Conservation (phyloP, 345 rosid genomes). For the Dimocarpus longan region DNA sequence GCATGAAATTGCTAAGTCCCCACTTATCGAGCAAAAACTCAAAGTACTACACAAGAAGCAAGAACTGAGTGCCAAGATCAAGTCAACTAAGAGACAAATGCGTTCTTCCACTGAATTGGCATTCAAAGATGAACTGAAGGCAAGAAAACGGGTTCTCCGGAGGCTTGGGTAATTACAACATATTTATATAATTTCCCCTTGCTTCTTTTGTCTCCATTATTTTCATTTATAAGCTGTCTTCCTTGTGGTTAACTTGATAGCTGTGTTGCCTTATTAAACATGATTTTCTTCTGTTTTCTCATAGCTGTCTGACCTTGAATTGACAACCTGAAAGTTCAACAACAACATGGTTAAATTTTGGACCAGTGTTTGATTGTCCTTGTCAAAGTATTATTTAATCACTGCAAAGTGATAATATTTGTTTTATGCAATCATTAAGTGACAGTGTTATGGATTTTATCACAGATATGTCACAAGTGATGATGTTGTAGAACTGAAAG, state of each 20-base stretch:
- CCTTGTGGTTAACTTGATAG: not conserved
- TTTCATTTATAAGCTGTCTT: not conserved
- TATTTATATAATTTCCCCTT: not conserved
- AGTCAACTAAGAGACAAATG: conserved; percentile 70
- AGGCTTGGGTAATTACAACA: conserved; percentile 73
- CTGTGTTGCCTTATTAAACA: not conserved
- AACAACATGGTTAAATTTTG: not conserved
- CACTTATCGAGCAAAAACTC: conserved; percentile 77
- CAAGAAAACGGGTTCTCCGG: conserved; percentile 92
- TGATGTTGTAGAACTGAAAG: conserved; percentile 79
- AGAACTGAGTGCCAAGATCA: conserved; percentile 77
- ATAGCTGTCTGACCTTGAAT: not conserved
- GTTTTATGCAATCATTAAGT: not conserved
- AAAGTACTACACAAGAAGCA: conserved; percentile 75
- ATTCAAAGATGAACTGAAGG: conserved; percentile 96
- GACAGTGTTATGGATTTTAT: conserved; percentile 7
- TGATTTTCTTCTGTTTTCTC: not conserved
- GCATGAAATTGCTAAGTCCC: conserved; percentile 89
- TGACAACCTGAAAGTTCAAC: not conserved
- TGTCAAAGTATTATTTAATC: not conserved
- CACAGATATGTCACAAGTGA: conserved; percentile 71
- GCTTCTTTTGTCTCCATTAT: not conserved
- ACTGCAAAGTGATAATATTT: not conserved
- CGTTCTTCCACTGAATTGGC: conserved; percentile 81
- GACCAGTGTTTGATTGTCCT: not conserved